These are phyloP conservation scores for Blastobotrys elegans DNA, from an alignment of 1,139 yeast species.

Conservation along the genomic window DNA sequence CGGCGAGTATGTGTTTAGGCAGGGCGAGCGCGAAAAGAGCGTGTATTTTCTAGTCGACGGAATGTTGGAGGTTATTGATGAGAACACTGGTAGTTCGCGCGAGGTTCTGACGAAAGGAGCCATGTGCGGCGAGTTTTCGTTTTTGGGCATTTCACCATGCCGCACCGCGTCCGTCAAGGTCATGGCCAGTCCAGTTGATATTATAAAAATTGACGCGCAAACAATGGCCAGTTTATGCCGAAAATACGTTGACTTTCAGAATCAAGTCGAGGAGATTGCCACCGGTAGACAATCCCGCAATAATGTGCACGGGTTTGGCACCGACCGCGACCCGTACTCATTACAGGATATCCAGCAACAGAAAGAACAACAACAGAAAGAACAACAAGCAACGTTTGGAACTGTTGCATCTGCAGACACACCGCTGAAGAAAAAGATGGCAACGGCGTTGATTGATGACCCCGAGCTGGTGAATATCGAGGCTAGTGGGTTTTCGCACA, in stretches of 20 bases:
- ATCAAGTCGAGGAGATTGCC: constrained; percentile 59
- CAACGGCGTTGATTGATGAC: neutral
- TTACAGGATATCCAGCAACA: too few relatives aligned
- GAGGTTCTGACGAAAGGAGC: constrained; percentile 60
- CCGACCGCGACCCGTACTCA: constrained; percentile 3
- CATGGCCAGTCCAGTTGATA: constrained; percentile 49
- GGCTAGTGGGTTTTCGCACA: neutral
- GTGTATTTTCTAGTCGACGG: constrained; percentile 64
- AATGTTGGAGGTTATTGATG: constrained; percentile 62
- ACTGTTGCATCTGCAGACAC: neutral
- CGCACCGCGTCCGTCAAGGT: constrained; percentile 63
- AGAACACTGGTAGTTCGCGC: constrained; percentile 36
- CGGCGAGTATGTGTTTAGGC: constrained; percentile 52
- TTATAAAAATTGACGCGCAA: constrained; percentile 53
- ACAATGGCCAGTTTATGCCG: constrained; percentile 49
- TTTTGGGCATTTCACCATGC: constrained; percentile 46
- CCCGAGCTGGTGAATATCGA: neutral
- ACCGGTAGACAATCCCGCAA: constrained; percentile 9
- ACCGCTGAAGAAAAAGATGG: neutral
- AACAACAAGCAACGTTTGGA: neutral
- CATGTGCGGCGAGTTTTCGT: constrained; percentile 75
- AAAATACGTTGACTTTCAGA: constrained; percentile 53
- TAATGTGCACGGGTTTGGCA: constrained; percentile 7
- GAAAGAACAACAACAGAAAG: too few relatives aligned
- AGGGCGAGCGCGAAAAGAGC: constrained; percentile 57